Base-by-base conservation (phyloP, 139 green algal genomes). In the Mesotaenium endlicherianum region DNA sequence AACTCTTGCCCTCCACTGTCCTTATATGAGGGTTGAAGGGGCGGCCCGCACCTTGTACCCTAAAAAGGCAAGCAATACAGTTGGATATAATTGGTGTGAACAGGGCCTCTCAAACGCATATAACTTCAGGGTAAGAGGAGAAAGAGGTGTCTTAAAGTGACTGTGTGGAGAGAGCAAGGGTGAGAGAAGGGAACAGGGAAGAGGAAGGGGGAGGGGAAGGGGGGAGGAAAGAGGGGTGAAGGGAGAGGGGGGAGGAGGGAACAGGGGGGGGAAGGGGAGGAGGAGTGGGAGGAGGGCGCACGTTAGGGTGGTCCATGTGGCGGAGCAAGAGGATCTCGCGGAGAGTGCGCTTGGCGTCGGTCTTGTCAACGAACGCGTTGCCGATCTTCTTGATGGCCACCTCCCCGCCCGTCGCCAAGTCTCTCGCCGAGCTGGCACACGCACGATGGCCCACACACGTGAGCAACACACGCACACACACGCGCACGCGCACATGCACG, bases 351-450 rank as follows among this genome's bases (percentile, higher is more conserved):
- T 90, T 91, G 20, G 90, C 86, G 49, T 93, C 89, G 26, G 89
- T 81, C 3, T 58, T 38, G 71, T 93, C 90, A 14, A 89, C 80
- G 44, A 93, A 93, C 57, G 87, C 90, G 64, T 91, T 89, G 43
- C 64, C 64, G 31, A 93, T 93, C 78, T 93, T 93, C 77, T 92
- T 92, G 45, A 93, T 92, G 0, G 90, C 90, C 14, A 93, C 43
- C 70, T 88, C 89, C 79, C 89, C 83, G 3, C 85, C 82, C 1
- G 80, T 91, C 39, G 80, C 45, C n/a, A 42, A 43, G 41, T 92
- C 60, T 43, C 59, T 41, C 31, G 88, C 88, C 17, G 82, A 89
- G 70, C 83, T 88, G 67, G 43, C 31, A 69, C 41, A 72, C 41
- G 60, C 20, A 26, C 50, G 50, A n/a, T n/a, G n/a, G n/a, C n/a